Evolutionary conservation across 768 basidiomycete genomes (phyloP).

Genomic region (Termitomyces titanicus): DNA sequence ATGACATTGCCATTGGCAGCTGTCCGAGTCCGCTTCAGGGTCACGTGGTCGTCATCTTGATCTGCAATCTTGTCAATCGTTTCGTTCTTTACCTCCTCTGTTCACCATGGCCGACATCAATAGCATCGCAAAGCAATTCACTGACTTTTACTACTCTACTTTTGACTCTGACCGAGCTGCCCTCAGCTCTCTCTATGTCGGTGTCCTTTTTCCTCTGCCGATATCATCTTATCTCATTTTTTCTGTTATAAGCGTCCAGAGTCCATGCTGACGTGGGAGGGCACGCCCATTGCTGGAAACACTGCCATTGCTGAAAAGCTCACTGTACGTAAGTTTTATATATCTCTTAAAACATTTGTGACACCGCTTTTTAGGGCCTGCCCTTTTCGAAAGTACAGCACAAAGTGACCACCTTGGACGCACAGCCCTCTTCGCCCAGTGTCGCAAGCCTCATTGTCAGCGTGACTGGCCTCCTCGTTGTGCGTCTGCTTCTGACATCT

Average conservation of each 20-base stretch:
- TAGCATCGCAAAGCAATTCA: conserved; percentile 73
- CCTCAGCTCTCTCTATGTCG: conserved; percentile 74
- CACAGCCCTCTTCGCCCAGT: conserved; percentile 72
- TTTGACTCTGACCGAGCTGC: conserved; percentile 63
- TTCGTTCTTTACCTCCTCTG: conserved; percentile 9
- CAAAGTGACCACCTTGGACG: conserved; percentile 78
- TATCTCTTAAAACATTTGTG: not conserved
- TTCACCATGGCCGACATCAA: conserved; percentile 69
- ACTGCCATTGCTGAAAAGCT: conserved; percentile 68
- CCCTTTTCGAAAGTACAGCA: conserved; percentile 84
- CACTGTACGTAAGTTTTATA: conserved; percentile 39
- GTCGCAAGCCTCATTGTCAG: conserved; percentile 67
- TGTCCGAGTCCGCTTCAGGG: not conserved
- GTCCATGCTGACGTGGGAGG: conserved; percentile 90
- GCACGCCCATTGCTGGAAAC: conserved; percentile 50
- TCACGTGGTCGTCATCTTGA: conserved; percentile 17
- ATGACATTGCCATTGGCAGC: conserved; percentile 5
- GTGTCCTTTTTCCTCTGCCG: conserved; percentile 26
- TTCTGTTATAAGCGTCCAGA: conserved; percentile 49
- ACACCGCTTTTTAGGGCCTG: conserved; percentile 42
- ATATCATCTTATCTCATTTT: conserved; percentile 22
- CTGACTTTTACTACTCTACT: conserved; percentile 75
- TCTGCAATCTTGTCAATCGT: conserved; percentile 13
- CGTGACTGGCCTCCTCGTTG: conserved; percentile 84
- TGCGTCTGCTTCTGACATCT: conserved; percentile 28